These are phyloP conservation scores for Lepidium campestre DNA, from an alignment of 441 rosid genomes.

Conservation along the genomic window DNA sequence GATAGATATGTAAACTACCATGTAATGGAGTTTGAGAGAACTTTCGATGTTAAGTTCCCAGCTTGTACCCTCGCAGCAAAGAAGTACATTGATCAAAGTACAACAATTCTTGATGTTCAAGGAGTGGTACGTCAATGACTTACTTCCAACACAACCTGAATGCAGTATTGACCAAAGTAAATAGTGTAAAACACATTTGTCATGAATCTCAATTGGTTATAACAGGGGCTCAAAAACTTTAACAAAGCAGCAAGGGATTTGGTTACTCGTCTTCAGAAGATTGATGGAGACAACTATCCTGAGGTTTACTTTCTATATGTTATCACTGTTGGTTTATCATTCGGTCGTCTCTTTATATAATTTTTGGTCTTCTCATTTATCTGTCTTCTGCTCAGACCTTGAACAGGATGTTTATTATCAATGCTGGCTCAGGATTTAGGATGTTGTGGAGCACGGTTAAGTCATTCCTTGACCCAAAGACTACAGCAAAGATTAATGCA, in stretches of 20 bases:
- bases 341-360: neutral
- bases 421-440: constrained; percentile 93
- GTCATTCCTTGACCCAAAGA: constrained; percentile 91
- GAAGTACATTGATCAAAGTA: constrained; percentile 83
- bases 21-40: constrained; percentile 77
- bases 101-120: constrained; percentile 87
- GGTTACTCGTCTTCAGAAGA: constrained; percentile 66
- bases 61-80: constrained; percentile 75
- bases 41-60: constrained; percentile 68
- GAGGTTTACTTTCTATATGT: constrained; percentile 44
- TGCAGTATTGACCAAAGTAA: neutral
- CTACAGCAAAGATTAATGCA: constrained; percentile 84
- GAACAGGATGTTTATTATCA: constrained; percentile 89
- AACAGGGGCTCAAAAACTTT: constrained; percentile 74
- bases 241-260: constrained; percentile 86
- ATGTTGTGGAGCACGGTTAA: constrained; percentile 86
- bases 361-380: neutral
- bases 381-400: constrained; percentile 46
- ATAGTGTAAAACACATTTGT: neutral
- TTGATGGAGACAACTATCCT: constrained; percentile 89
- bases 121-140: constrained; percentile 67
- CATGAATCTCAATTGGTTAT: neutral
- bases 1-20: constrained; percentile 82
- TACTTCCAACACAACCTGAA: neutral
- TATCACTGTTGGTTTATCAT: neutral